Evolutionary conservation across 176 grass and related monocot genomes (phyloP), one percentile per base, ranked within the genome.

Genomic region (Neostapfia colusana): DNA sequence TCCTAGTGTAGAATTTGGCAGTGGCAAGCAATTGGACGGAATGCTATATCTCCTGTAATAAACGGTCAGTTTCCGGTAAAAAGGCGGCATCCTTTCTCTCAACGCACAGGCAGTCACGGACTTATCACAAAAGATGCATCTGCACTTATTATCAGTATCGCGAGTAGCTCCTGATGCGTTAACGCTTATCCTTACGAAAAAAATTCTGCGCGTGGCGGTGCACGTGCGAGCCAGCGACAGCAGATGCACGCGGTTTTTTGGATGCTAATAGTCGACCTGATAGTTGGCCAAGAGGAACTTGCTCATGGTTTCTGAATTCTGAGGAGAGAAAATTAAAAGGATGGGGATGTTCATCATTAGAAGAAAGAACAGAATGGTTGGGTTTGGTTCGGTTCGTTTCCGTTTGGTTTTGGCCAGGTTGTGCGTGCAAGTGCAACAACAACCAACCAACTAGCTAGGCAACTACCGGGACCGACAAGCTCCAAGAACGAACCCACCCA

Each of bases 181-280:
- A n/a, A 54, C 70, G 55, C 78, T 81, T 86, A 86, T 81, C 78
- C 72, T 76, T 60, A 51, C 6, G 0, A 69, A 67, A 86, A 31
- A 31, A 31, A 65, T 77, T 65, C 57, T 70, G 53, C 64, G 73
- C 79, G 61, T 82, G 63, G 84, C 31, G 31, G 3, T 31, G 31
- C 31, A 31, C 1, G 31, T 31, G 31, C 31, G 28, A 36, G 50
- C 21, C 48, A 82, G 85, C 9, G 55, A 67, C 83, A 17, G 40
- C 41, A 50, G 12, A 28, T 37, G 31, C 41, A 44, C 41, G 11
- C 20, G 26, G 42, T 63, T 44, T 8, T 12, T 31, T 11, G 6
- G 62, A 34, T 60, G 28, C 76, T 40, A 49, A 26, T 37, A 10
- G 20, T 48, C 45, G 51, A 5, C 23, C 55, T 12, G 55, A 20